Evolutionary conservation across 2,329 filamentous ascomycete genomes (phyloP), one percentile per base, ranked within the genome.

Genomic region (Trichoderma lentiforme): DNA sequence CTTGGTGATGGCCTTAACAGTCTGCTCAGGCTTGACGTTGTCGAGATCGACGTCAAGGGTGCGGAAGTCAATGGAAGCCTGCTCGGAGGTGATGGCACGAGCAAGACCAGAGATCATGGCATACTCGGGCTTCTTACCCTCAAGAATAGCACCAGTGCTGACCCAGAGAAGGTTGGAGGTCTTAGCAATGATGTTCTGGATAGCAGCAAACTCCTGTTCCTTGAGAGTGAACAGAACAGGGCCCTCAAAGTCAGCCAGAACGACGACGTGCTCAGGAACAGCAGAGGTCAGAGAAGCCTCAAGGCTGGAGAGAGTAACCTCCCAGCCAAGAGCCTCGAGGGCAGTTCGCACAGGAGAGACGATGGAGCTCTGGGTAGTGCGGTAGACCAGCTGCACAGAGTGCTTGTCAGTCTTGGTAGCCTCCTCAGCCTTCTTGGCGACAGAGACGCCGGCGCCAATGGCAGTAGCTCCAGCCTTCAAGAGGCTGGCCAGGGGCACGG

Each of bases 101-200:
- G 74, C 75, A 9, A 79, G 76, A 34, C 78, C 78, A 6, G 74
- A 74, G 1, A 72, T 73, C 74, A 79, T 75, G 21, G 78, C 77
- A 32, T 73, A 73, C 47, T 79, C 76, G 18, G 78, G 78, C 14
- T 53, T 70, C 62, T 75, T 74, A 53, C 76, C 76, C 12, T 74
- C 69, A 21, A 78, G 63, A 6, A 79, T 71, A 34, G 71, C 74
- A 21, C 75, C 77, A 7, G 67, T 71, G 6, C 76, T 80, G 11
- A 78, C 73, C 80, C 80, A 81, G 18, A 80, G 73, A 21, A 80
- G 70, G 8, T 74, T 72, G 4, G 75, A 75, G 12, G 75, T 73
- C 14, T 74, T 71, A 47, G 73, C 68, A 34, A 76, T 75, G 56
- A 80, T 74, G 18, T 57, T 71, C 71, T 78, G 77, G 43, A 81